A percentile compares a stretch with the other conserved stretches of the same genome.
phyloP scores from a whole-genome alignment of 805 yeast species.

The Candida schatavii region DNA sequence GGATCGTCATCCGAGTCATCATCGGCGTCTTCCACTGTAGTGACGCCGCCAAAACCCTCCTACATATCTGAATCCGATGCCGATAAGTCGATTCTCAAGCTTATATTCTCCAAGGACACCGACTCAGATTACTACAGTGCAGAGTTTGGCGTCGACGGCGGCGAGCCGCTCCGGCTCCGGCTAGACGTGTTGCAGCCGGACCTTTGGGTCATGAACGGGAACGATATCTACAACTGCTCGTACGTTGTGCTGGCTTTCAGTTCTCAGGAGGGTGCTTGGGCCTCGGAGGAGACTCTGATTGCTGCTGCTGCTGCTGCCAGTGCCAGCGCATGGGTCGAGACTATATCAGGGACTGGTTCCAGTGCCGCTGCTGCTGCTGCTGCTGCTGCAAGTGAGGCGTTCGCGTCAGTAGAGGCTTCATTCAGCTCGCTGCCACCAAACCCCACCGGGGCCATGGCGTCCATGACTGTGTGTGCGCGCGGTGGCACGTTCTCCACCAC shows the following conservation, averaged over 20 bases:
- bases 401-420: too few relatives aligned
- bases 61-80: conserved; percentile 2
- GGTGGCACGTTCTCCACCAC: conserved; percentile 22
- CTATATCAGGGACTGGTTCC: conserved; percentile 1
- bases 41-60: too few relatives aligned
- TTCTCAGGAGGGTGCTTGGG: conserved; percentile 14
- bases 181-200: conserved; percentile 37
- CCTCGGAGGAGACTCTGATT: conserved; percentile 23
- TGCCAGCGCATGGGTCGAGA: not conserved
- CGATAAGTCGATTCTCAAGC: conserved; percentile 3
- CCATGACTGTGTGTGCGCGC: conserved; percentile 24
- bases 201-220: conserved; percentile 34
- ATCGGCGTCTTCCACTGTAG: not conserved
- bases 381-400: too few relatives aligned
- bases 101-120: conserved; percentile 5
- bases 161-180: conserved; percentile 17
- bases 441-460: conserved; percentile 19
- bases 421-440: too few relatives aligned
- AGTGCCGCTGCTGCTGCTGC: conserved; percentile 16
- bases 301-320: not conserved
- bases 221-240: conserved; percentile 22
- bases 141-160: conserved; percentile 7
- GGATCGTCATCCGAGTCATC: too few relatives aligned
- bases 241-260: too few relatives aligned
- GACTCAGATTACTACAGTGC: conserved; percentile 4